Conservation (phyloP, 1,284 basidiomycete genomes). For the Austroboletus novae-zelandiae region DNA sequence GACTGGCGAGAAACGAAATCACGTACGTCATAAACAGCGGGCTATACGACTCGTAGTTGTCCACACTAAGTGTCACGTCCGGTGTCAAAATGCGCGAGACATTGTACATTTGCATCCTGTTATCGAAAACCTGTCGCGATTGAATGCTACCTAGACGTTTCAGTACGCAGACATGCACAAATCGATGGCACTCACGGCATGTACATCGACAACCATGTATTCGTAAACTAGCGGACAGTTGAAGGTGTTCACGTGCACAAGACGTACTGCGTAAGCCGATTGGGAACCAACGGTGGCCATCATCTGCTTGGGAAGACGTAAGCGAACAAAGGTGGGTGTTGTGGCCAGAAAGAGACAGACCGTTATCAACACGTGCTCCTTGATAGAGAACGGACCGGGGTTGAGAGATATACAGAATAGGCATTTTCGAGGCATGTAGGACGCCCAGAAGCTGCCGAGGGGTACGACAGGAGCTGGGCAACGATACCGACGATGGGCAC, state of each 20-base stretch:
- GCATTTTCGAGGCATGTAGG: constrained; percentile 46
- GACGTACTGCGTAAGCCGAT: constrained; percentile 42
- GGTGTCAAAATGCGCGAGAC: constrained; percentile 52
- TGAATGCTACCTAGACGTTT: constrained; percentile 22
- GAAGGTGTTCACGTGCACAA: background rate
- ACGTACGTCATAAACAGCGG: constrained; percentile 60
- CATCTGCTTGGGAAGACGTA: constrained; percentile 28
- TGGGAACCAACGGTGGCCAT: constrained; percentile 52
- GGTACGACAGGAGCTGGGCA: constrained; percentile 59
- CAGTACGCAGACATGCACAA: background rate
- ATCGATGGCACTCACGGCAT: constrained; percentile 30
- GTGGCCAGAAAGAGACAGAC: constrained; percentile 23
- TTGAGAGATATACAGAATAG: constrained; percentile 56
- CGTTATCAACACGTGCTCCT: constrained; percentile 66
- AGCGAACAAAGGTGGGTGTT: background rate
- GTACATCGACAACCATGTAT: constrained; percentile 45
- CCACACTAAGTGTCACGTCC: constrained; percentile 47
- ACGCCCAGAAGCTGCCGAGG: constrained; percentile 48
- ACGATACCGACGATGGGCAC: constrained; percentile 46
- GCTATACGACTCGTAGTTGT: constrained; percentile 63
- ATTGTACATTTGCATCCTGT: constrained; percentile 55
- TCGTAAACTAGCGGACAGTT: constrained; percentile 46
- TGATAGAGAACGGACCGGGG: constrained; percentile 75
- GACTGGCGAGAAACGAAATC: background rate
- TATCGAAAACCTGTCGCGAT: constrained; percentile 40